These are phyloP conservation scores for Cyclocybe aegerita DNA, from an alignment of 768 basidiomycete species.

Conservation along the genomic window DNA sequence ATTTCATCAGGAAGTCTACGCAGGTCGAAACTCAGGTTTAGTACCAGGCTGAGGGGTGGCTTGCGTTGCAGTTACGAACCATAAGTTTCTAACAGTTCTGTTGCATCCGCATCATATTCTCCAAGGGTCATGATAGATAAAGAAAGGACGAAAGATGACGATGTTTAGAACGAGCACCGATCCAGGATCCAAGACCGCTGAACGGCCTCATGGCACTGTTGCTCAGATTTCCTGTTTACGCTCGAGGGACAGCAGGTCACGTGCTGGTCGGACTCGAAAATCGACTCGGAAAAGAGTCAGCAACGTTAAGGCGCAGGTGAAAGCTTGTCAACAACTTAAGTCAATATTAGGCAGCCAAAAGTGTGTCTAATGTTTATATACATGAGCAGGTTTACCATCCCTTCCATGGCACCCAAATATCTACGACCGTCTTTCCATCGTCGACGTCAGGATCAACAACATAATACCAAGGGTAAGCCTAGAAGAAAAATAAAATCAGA, in stretches of 20 bases:
- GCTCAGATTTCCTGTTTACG: slow-evolving; percentile 20
- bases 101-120: slow-evolving; percentile 79
- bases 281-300: no score
- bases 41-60: background rate
- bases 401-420: slow-evolving; percentile 91
- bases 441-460: slow-evolving; percentile 66
- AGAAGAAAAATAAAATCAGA: background rate
- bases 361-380: background rate
- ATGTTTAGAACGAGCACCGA: slow-evolving; percentile 16
- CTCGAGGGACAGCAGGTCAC: background rate
- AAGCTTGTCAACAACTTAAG: background rate
- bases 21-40: slow-evolving; percentile 13
- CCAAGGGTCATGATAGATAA: slow-evolving; percentile 51
- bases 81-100: slow-evolving; percentile 93
- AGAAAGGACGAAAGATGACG: slow-evolving; percentile 17
- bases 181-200: slow-evolving; percentile 25
- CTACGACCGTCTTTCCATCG: slow-evolving; percentile 56
- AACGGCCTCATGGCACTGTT: slow-evolving; percentile 27
- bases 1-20: slow-evolving; percentile 97
- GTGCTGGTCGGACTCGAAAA: no score
- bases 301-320: no score
- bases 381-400: slow-evolving; percentile 63
- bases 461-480: slow-evolving; percentile 81
- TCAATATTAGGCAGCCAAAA: no score
- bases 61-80: slow-evolving; percentile 44